A percentile compares a stretch with the other conserved stretches of the same genome.
Evolutionary conservation across 192 early-diverging fungal genomes (phyloP).

Genomic region (Powellomyces hirtus): DNA sequence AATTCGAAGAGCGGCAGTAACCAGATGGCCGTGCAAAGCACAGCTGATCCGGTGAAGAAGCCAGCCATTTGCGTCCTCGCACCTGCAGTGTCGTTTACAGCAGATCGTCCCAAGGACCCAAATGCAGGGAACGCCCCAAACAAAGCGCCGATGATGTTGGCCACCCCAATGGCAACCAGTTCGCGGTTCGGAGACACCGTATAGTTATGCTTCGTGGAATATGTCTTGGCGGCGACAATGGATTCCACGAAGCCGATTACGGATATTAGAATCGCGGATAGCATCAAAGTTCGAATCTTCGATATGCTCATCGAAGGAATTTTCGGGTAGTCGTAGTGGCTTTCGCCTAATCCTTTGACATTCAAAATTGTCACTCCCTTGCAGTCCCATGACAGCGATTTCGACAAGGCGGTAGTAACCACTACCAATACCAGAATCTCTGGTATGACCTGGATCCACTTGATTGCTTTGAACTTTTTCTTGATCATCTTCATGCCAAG

Average conservation of each 20-base stretch:
- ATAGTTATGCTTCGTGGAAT: conserved; percentile 88
- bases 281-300: conserved; percentile 67
- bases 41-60: conserved; percentile 73
- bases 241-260: conserved; percentile 98
- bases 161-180: conserved; percentile 90
- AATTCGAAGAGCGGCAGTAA: conserved; percentile 82
- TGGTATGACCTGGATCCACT: conserved; percentile 76
- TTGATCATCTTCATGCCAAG: conserved; percentile 58
- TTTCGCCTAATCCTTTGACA: conserved; percentile 61
- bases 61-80: conserved; percentile 87
- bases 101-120: conserved; percentile 87
- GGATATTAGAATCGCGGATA: conserved; percentile 85
- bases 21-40: conserved; percentile 76
- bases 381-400: conserved; percentile 64
- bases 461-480: conserved; percentile 32
- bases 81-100: conserved; percentile 91
- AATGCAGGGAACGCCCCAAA: conserved; percentile 80
- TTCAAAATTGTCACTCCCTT: conserved; percentile 80
- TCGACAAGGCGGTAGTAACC: conserved; percentile 64
- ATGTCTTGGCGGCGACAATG: conserved; percentile 91
- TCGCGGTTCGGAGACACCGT: conserved; percentile 92
- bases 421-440: conserved; percentile 90
- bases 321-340: conserved; percentile 55
- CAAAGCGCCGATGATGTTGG: conserved; percentile 78
- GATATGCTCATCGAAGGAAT: conserved; percentile 58